A percentile compares a stretch with the other conserved stretches of the same genome.
Conservation (phyloP, 768 basidiomycete genomes). For the Tephrocybe sp. region DNA sequence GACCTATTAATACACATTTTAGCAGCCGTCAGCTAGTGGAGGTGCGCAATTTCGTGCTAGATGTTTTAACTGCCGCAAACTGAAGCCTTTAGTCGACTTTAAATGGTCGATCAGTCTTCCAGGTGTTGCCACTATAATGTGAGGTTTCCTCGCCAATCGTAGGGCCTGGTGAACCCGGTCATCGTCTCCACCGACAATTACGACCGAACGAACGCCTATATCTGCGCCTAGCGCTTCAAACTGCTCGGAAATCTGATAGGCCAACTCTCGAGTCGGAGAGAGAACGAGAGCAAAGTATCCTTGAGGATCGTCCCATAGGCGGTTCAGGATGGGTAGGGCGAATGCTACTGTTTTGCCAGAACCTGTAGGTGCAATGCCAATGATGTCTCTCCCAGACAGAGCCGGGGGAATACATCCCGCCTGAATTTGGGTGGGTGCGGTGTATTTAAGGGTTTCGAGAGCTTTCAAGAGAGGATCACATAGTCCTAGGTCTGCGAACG, state of each 20-base stretch:
- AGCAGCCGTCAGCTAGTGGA: neutral
- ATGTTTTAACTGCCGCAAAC: conserved; percentile 78
- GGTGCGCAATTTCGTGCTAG: conserved; percentile 53
- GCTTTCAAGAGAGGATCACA: conserved; percentile 87
- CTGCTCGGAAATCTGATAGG: conserved; percentile 95
- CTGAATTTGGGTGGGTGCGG: conserved; percentile 87
- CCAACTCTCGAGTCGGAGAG: conserved; percentile 93
- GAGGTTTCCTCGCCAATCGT: conserved; percentile 87
- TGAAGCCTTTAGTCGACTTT: conserved; percentile 96
- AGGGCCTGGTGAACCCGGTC: conserved; percentile 88
- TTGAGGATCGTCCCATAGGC: conserved; percentile 91
- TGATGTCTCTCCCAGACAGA: conserved; percentile 87
- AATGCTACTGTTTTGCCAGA: conserved; percentile 97
- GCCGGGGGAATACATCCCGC: conserved; percentile 78
- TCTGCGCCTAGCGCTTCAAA: conserved; percentile 86
- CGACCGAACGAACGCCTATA: conserved; percentile 89
- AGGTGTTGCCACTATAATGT: conserved; percentile 92
- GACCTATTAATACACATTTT: conserved; percentile 53
- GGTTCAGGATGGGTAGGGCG: conserved; percentile 90
- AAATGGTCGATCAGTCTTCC: conserved; percentile 90
- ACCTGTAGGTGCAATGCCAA: conserved; percentile 93
- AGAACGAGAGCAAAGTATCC: conserved; percentile 89
- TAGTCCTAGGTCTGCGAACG: conserved; percentile 53
- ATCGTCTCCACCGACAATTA: conserved; percentile 94
- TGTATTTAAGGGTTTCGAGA: conserved; percentile 76